Evolutionary conservation across 768 basidiomycete species (phyloP).

Genomic region (Tricholoma hemisulphureum): DNA sequence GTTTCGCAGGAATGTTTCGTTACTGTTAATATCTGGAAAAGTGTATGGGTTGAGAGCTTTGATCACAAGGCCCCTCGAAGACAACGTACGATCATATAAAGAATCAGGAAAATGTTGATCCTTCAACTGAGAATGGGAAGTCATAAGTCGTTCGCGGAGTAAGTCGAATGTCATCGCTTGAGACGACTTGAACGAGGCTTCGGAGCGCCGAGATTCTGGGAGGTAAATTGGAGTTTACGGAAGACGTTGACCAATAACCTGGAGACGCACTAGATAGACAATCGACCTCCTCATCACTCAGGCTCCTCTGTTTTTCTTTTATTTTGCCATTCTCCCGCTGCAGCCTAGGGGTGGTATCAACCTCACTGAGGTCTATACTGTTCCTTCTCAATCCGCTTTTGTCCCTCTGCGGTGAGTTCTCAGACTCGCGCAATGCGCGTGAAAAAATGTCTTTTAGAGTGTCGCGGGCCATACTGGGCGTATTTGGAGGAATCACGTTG

Average conservation of each 20-base stretch:
- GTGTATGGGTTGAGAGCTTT: slow-evolving; percentile 3
- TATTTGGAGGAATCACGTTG: slow-evolving; percentile 30
- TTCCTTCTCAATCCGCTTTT: slow-evolving; percentile 45
- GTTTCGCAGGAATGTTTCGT: slow-evolving; percentile 39
- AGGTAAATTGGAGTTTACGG: slow-evolving; percentile 12
- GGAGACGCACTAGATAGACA: slow-evolving; percentile 46
- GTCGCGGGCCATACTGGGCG: slow-evolving; percentile 52
- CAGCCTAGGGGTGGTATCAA: slow-evolving; percentile 52
- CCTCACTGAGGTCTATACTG: slow-evolving; percentile 60
- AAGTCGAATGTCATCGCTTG: slow-evolving; percentile 46
- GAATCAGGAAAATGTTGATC: slow-evolving; percentile 33
- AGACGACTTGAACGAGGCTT: slow-evolving; percentile 40
- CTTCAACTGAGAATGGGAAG: slow-evolving; percentile 36
- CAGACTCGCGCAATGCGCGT: slow-evolving; percentile 62
- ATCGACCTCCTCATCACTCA: slow-evolving; percentile 70
- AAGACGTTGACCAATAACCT: background rate
- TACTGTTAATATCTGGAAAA: slow-evolving; percentile 30
- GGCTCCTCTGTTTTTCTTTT: slow-evolving; percentile 54
- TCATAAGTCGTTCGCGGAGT: slow-evolving; percentile 45
- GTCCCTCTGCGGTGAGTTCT: slow-evolving; percentile 59
- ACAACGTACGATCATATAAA: slow-evolving; percentile 35
- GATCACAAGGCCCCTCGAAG: background rate
- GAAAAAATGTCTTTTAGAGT: slow-evolving; percentile 66
- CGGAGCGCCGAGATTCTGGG: slow-evolving; percentile 22
- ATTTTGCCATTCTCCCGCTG: slow-evolving; percentile 38